These are phyloP conservation scores for Paraphoma chrysanthemicola DNA, from an alignment of 2,329 filamentous ascomycete genomes.

Conservation along the genomic window DNA sequence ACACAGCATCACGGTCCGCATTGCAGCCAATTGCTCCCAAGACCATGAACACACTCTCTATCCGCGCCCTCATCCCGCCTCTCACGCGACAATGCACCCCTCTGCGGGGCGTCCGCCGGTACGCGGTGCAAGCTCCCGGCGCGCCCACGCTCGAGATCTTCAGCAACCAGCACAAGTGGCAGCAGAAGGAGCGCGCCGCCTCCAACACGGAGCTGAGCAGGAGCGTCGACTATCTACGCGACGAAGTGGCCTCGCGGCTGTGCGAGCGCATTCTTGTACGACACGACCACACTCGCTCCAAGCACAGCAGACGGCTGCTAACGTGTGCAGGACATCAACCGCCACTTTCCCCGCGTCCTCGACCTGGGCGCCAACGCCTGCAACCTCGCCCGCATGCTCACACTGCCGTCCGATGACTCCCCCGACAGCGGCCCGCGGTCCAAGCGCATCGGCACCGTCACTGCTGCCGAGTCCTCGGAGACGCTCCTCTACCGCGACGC, in stretches of 20 bases:
- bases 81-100: slow-evolving; percentile 32
- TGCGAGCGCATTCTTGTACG: slow-evolving; percentile 82
- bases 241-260: slow-evolving; percentile 85
- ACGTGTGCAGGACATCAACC: slow-evolving; percentile 81
- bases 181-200: slow-evolving; percentile 89
- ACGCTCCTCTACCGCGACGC: slow-evolving; percentile 81
- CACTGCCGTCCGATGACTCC: slow-evolving; percentile 64
- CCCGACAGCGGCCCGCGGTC: slow-evolving; percentile 72
- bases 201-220: slow-evolving; percentile 73
- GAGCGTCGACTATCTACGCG: slow-evolving; percentile 88
- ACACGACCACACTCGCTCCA: background rate
- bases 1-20: too few species aligned
- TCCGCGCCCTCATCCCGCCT: slow-evolving; percentile 46
- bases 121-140: slow-evolving; percentile 80
- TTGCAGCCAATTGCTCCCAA: too few species aligned
- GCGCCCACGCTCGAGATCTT: slow-evolving; percentile 87
- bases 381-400: slow-evolving; percentile 86
- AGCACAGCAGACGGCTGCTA: slow-evolving; percentile 5
- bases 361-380: slow-evolving; percentile 96
- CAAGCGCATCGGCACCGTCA: slow-evolving; percentile 74
- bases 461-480: slow-evolving; percentile 82
- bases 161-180: slow-evolving; percentile 84
- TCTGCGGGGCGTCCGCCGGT: slow-evolving; percentile 56
- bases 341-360: slow-evolving; percentile 81
- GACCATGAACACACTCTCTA: slow-evolving; percentile 39